A percentile compares a stretch with the other conserved stretches of the same genome.
Conservation (phyloP, 345 rosid species). For the Garcia nutans region DNA sequence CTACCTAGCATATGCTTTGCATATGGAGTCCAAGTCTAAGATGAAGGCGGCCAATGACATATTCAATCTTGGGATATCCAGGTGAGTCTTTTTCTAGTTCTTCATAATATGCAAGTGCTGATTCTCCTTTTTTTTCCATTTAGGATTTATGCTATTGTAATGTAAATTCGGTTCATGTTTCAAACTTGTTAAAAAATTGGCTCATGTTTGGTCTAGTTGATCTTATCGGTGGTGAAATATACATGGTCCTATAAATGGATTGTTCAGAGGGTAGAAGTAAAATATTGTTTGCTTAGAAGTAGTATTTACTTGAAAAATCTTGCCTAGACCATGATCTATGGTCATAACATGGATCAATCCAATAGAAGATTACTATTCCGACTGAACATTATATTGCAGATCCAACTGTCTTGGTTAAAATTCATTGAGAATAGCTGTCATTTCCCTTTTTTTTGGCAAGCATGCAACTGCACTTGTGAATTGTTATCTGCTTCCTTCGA, state of each 20-base stretch:
- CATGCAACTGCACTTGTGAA: no score
- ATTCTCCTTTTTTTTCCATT: not conserved
- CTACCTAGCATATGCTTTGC: slow-evolving; percentile 67
- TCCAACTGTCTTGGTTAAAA: no score
- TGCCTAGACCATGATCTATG: no score
- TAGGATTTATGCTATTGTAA: not conserved
- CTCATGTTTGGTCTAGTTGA: not conserved
- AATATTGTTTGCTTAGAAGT: no score
- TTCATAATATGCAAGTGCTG: not conserved
- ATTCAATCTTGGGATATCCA: slow-evolving; percentile 65
- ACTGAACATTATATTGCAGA: no score
- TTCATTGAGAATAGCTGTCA: no score
- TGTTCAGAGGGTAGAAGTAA: not conserved
- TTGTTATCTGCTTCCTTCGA: no score
- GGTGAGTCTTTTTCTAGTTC: slow-evolving; percentile 35
- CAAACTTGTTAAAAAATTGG: not conserved
- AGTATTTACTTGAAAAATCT: no score
- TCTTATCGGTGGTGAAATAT: not conserved
- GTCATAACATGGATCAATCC: no score
- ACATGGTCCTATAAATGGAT: not conserved
- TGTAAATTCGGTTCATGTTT: not conserved
- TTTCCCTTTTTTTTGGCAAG: no score
- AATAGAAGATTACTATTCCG: no score
- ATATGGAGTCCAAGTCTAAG: slow-evolving; percentile 74
- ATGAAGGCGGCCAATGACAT: slow-evolving; percentile 75